phyloP scores from a whole-genome alignment of 441 rosid species.

The Pelargonium citronellum region DNA sequence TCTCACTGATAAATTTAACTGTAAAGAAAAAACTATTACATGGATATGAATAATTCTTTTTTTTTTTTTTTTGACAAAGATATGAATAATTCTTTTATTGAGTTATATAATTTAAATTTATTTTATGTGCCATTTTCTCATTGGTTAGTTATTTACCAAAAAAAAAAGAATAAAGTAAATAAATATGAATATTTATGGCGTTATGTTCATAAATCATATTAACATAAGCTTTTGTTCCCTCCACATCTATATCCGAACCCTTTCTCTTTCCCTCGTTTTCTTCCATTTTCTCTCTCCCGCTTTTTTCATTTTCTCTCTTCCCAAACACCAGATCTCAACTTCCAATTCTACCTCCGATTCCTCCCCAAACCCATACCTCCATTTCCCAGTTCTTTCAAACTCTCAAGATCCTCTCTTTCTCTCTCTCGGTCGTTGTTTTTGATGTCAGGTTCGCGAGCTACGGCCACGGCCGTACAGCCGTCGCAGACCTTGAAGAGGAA shows the following conservation, averaged over 20 bases:
- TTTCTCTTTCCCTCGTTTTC: slow-evolving; percentile 54
- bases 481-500: slow-evolving; percentile 34
- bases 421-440: slow-evolving; percentile 11
- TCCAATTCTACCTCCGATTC: slow-evolving; percentile 9
- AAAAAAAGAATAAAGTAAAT: too few species aligned
- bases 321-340: slow-evolving; percentile 38
- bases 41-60: too few species aligned
- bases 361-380: slow-evolving; percentile 6
- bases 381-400: slow-evolving; percentile 13
- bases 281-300: slow-evolving; percentile 40
- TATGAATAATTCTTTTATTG: too few species aligned
- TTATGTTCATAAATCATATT: too few species aligned
- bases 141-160: too few species aligned
- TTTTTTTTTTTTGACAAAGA: too few species aligned
- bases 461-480: slow-evolving; percentile 24
- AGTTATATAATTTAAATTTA: too few species aligned
- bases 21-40: too few species aligned
- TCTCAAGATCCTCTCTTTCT: neutral
- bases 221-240: slow-evolving; percentile 41
- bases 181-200: too few species aligned
- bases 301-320: slow-evolving; percentile 29
- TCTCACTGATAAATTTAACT: too few species aligned
- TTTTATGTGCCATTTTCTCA: too few species aligned
- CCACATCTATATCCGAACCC: slow-evolving; percentile 78
- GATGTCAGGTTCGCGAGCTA: slow-evolving; percentile 49